Evolutionary conservation across 306 rosid genomes (phyloP), one percentile per base, ranked within the genome.

Genomic region (Trifolium dubium): DNA sequence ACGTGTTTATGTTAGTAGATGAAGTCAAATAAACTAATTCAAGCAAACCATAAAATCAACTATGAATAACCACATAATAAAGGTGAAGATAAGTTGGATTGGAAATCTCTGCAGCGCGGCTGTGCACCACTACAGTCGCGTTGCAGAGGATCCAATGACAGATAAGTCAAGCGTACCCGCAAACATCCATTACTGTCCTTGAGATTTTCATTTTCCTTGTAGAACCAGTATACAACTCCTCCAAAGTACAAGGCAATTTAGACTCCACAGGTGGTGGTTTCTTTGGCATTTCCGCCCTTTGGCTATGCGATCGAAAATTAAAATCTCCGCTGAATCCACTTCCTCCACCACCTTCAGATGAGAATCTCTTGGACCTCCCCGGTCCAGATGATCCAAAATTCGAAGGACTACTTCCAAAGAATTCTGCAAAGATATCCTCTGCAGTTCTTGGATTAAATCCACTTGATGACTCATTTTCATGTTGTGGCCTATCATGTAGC

Each of bases 141-240:
- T n/a, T 12, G 65, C 15, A 59, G 4, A 13, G 10, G 41, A 60
- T 31, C 23, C 43, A 13, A 60, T 14, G 5, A 31, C 19, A 6
- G 5, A 32, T 9, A 32, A 31, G 8, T 0, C 6, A 60, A 60
- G 31, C 43, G 3, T 60, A 95, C 98, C 98, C 93, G 4, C 80
- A 83, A 44, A 79, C 79, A 86, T 85, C 87, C 3, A 84, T 78
- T 2, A 73, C 73, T 12, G 83, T 88, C 75, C 99, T 92, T 67
- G 98, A 92, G 80, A 95, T 95, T 86, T 95, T 95, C 99, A 95
- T 95, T 83, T 92, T 95, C 89, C 99, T 86, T 0, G 96, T 89
- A 5, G 99, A 92, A 62, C 99, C 99, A 49, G 93, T 18, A 80
- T 86, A 92, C 23, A 95, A 78, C 86, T 92, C 98, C 67, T 84